Percentiles rank a stretch among this genome's conserved stretches.
Evolutionary conservation across 345 rosid species (phyloP).

Genomic region (Abelmoschus esculentus): DNA sequence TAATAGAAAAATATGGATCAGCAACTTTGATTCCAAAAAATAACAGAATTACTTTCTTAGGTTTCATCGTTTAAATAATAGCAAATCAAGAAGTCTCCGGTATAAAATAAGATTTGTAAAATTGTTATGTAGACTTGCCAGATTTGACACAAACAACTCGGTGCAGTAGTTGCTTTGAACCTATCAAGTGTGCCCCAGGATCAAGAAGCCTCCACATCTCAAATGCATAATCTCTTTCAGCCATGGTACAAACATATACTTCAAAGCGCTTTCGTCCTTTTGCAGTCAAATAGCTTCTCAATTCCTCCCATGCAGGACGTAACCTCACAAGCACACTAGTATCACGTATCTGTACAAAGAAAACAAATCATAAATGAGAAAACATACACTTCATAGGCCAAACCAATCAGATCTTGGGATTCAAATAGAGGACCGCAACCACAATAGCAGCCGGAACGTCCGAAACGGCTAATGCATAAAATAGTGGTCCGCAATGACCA

Average conservation of each 20-base stretch:
- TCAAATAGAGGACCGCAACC: too few species aligned
- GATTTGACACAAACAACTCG: conserved; percentile 92
- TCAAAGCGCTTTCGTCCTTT: conserved; percentile 93
- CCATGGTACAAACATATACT: conserved; percentile 99
- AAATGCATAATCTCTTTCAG: conserved; percentile 97
- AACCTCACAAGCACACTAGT: conserved; percentile 99
- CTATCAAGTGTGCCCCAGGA: conserved; percentile 73
- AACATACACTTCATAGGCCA: background rate
- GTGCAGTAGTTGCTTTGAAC: conserved; percentile 61
- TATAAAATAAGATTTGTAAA: conserved; percentile 2
- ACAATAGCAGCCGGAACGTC: too few species aligned
- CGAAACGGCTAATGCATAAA: too few species aligned
- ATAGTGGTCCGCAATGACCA: too few species aligned
- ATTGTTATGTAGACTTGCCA: conserved; percentile 35
- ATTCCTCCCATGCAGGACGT: conserved; percentile 98
- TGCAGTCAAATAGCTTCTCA: conserved; percentile 87
- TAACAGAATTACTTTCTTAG: conserved; percentile 8
- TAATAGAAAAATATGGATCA: conserved; percentile 9
- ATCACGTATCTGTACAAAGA: conserved; percentile 67
- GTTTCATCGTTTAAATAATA: background rate
- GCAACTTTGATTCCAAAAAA: conserved; percentile 4
- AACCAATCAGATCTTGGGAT: background rate
- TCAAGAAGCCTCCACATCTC: conserved; percentile 99
- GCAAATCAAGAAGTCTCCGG: background rate
- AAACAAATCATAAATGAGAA: conserved; percentile 13